Percentiles rank a stretch among this genome's conserved stretches.
Evolutionary conservation across 768 basidiomycete genomes (phyloP).

Genomic region (Psilocybe azurescens): DNA sequence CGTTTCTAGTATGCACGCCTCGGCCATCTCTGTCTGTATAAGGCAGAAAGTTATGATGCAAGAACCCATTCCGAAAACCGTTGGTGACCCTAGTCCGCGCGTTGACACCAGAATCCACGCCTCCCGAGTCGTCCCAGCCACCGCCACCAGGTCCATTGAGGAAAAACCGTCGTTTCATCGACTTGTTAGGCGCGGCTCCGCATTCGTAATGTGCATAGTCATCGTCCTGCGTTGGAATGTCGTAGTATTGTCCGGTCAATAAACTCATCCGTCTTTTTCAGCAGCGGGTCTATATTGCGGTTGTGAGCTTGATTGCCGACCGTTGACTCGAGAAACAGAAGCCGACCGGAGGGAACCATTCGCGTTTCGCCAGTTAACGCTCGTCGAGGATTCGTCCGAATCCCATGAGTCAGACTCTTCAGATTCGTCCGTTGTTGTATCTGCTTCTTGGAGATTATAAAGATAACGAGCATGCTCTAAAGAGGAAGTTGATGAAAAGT

Average conservation of each 20-base stretch:
- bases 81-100: conserved; percentile 15
- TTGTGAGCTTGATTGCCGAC: conserved; percentile 25
- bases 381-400: conserved; percentile 41
- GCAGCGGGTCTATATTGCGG: conserved; percentile 23
- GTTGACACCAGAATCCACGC: conserved; percentile 21
- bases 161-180: conserved; percentile 62
- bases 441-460: conserved; percentile 60
- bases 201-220: conserved; percentile 45
- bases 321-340: conserved; percentile 18
- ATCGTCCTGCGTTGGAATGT: conserved; percentile 50
- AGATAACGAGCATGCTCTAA: conserved; percentile 72
- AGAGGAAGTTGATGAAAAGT: not conserved
- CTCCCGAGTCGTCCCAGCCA: conserved; percentile 39
- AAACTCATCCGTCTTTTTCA: conserved; percentile 70
- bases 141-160: conserved; percentile 38
- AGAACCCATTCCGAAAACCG: conserved; percentile 13
- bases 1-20: conserved; percentile 21
- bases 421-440: conserved; percentile 48
- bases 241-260: conserved; percentile 62
- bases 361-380: conserved; percentile 12
- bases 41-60: conserved; percentile 17
- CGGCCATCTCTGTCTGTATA: conserved; percentile 24
- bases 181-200: conserved; percentile 34
- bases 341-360: conserved; percentile 19
- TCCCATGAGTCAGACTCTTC: conserved; percentile 52